These are phyloP conservation scores for Iris macrosiphon DNA, from an alignment of 106 monocot species.

Conservation along the genomic window DNA sequence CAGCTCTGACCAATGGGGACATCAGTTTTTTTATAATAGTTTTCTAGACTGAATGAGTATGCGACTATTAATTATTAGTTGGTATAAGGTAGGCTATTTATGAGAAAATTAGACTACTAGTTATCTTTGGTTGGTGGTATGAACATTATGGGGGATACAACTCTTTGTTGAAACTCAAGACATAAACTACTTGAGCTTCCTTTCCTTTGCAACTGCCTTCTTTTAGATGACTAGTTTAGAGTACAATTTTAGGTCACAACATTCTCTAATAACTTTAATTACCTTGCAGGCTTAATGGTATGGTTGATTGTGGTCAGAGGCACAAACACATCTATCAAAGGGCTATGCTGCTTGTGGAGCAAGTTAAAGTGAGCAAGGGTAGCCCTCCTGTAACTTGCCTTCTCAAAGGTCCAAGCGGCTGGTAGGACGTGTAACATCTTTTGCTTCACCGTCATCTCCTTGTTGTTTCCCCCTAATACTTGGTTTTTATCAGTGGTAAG, in stretches of 20 bases:
- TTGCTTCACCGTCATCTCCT: slow-evolving; percentile 3
- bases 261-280: not conserved
- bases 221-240: too few relatives aligned
- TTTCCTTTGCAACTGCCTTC: too few relatives aligned
- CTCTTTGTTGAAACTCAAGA: too few relatives aligned
- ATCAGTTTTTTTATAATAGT: too few relatives aligned
- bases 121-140: too few relatives aligned
- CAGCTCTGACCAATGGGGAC: too few relatives aligned
- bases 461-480: slow-evolving; percentile 1
- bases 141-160: too few relatives aligned
- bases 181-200: too few relatives aligned
- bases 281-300: slow-evolving; percentile 72
- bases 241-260: not conserved
- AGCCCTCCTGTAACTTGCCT: slow-evolving; percentile 97
- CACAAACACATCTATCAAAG: slow-evolving; percentile 71
- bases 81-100: too few relatives aligned
- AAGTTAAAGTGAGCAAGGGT: slow-evolving; percentile 90
- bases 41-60: too few relatives aligned
- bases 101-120: too few relatives aligned
- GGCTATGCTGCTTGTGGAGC: slow-evolving; percentile 85
- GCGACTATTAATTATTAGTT: too few relatives aligned
- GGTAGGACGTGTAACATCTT: slow-evolving; percentile 27
- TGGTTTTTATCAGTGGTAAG: slow-evolving; percentile 69
- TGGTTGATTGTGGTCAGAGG: slow-evolving; percentile 81
- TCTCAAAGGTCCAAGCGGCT: slow-evolving; percentile 84